Conservation (phyloP, 441 rosid species). For the Gossypium schwendimanii region DNA sequence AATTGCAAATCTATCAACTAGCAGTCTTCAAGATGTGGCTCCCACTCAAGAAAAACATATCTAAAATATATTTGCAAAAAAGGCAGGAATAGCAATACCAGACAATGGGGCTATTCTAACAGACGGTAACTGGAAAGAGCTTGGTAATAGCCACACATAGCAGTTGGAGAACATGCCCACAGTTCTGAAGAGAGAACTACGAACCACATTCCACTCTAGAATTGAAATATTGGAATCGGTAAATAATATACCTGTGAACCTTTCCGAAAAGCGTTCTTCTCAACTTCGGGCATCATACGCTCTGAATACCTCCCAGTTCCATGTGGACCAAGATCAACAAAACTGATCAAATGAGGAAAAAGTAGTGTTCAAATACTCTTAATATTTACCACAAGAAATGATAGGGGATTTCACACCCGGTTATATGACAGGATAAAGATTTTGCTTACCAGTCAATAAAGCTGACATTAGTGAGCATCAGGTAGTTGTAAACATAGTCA, state of each 20-base stretch:
- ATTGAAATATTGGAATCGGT: not conserved
- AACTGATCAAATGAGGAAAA: slow-evolving; percentile 25
- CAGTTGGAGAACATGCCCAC: not conserved
- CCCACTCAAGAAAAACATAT: no score
- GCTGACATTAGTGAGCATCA: slow-evolving; percentile 46
- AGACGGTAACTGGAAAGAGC: no score
- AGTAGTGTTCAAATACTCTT: not conserved
- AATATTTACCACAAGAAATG: not conserved
- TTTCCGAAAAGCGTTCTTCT: slow-evolving; percentile 49
- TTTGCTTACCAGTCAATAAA: slow-evolving; percentile 47
- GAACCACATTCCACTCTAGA: not conserved
- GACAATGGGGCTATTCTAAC: no score
- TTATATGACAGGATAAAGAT: not conserved
- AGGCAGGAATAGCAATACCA: no score
- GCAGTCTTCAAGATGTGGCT: no score
- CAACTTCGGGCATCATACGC: slow-evolving; percentile 57
- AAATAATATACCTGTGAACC: slow-evolving; percentile 46
- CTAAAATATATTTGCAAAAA: no score
- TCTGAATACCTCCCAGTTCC: slow-evolving; percentile 55
- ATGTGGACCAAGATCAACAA: slow-evolving; percentile 58
- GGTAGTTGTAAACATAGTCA: slow-evolving; percentile 42
- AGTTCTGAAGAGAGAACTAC: not conserved
- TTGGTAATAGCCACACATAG: no score
- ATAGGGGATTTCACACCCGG: not conserved
- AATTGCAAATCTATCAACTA: no score